Evolutionary conservation across 768 basidiomycete genomes (phyloP), one percentile per base, ranked within the genome.

Genomic region (Roridomyces roridus): DNA sequence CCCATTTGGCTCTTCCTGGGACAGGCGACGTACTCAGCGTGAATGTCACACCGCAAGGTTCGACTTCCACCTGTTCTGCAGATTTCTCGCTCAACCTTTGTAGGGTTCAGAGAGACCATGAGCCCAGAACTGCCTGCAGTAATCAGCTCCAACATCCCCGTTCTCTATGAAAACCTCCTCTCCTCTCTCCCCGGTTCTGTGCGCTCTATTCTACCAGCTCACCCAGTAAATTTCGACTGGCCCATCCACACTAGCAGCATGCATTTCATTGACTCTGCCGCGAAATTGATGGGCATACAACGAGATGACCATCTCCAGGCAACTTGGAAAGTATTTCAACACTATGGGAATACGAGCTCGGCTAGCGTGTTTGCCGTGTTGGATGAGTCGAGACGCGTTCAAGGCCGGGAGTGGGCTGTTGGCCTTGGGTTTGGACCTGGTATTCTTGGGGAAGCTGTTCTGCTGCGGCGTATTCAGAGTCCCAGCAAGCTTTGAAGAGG

Each of bases 271-370:
- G 14, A 25, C 0, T 41, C 42, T 15, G 49, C 41, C 5, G 18
- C 40, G 15, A 15, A 37, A 1, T 36, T 18, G 35, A 49, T 60
- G 58, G 1, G 3, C 0, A 21, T 55, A 60, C n/a, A 36, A 23
- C 12, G 39, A 46, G 0, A 46, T n/a, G n/a, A n/a, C n/a, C n/a
- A 60, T 14, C 43, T 37, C 24, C 41, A 42, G 39, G 52, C 58
- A 6, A 60, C 47, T 24, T 60, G 58, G 58, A 52, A 54, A 1
- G 58, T 60, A 18, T 60, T 54, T 24, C 48, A 60, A n/a, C 44
- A 40, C n/a, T 39, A 60, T 15, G 52, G 58, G 3, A 60, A 60
- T 43, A 60, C 58, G 15, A 54, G 52, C 48, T 60, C 58, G 2
- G 41, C 34, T 9, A 24, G 41, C 7, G 48, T 60, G 1, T n/a